Evolutionary conservation across 805 yeast genomes (phyloP), one percentile per base, ranked within the genome.

Genomic region (Spathaspora hagerdaliae): DNA sequence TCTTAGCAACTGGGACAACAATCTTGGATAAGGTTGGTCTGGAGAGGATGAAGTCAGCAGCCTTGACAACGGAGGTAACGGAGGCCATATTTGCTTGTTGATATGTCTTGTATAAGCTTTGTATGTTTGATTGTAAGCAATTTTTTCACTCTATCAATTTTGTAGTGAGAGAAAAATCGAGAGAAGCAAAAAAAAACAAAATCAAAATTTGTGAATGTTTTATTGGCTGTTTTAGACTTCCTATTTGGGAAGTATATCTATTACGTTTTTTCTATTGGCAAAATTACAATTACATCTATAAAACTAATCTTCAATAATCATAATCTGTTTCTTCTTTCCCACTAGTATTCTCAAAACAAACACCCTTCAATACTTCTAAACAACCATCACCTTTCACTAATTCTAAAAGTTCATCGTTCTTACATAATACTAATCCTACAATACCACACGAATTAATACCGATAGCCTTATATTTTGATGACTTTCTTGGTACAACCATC

Each of bases 401-500:
- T 5, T 77, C 66, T 40, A 71, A 73, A 27, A 77, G 66, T 39
- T 80, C 81, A 44, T 78, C 75, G 56, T 83, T 74, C 62, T 87
- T 91, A 42, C 90, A 91, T 46, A 87, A 73, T 41, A 91, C 60
- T 51, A 92, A 64, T 1, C 98, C 97, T 50, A 87, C 71, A 48
- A 78, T 79, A 0, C 96, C 97, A 39, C 89, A 77, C 0, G 96
- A 75, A 59, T 92, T 92, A 53, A 90, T 75, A 47, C 92, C 85
- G 29, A 83, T 64, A 19, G 47, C 52, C 7, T 69, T 70, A 56
- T 73, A 82, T 41, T 66, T 69, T 1, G 85, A 83, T 13, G 60
- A 56, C 2, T 84, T 70, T 57, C 97, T 78, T 13, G 99, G 98
- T n/a, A 90, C 83, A 19, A 87, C 63, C 79, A 90, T 79, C 67